Conservation (phyloP, 129 eudicot species). For the Flaveria bidentis region DNA sequence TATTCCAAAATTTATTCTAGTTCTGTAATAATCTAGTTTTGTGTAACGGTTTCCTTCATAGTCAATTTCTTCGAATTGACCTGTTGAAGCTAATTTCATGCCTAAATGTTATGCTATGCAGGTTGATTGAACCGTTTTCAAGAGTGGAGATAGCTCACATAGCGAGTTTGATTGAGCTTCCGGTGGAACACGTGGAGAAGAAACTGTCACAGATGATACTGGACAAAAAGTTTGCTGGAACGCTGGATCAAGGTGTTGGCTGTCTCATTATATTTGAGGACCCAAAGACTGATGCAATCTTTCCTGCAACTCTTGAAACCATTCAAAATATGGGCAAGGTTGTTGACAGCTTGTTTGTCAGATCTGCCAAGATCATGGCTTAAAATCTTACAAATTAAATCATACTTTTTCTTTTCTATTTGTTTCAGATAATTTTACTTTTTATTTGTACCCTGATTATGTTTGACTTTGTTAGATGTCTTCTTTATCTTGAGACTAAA, state of each 20-base stretch:
- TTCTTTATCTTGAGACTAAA: conserved; percentile 16
- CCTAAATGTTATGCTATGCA: conserved; percentile 33
- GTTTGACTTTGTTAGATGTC: conserved; percentile 26
- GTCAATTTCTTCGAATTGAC: background rate
- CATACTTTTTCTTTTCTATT: conserved; percentile 1
- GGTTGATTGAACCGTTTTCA: conserved; percentile 84
- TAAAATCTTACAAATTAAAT: conserved; percentile 23
- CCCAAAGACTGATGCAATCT: conserved; percentile 68
- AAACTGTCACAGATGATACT: conserved; percentile 81
- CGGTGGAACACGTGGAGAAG: conserved; percentile 73
- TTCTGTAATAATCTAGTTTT: background rate
- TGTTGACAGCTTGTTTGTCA: conserved; percentile 64
- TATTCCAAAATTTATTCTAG: background rate
- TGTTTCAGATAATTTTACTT: conserved; percentile 14
- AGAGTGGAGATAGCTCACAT: conserved; percentile 75
- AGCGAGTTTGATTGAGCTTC: conserved; percentile 74
- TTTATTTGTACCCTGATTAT: background rate
- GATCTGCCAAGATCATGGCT: conserved; percentile 73
- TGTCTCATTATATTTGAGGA: conserved; percentile 76
- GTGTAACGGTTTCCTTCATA: background rate
- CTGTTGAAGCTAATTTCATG: no score
- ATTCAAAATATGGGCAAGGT: conserved; percentile 69
- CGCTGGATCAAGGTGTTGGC: conserved; percentile 81
- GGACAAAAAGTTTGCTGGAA: conserved; percentile 84
- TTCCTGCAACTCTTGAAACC: conserved; percentile 74